These are phyloP conservation scores for Ustilago xerochloae DNA, from an alignment of 1,284 basidiomycete genomes.

Conservation along the genomic window DNA sequence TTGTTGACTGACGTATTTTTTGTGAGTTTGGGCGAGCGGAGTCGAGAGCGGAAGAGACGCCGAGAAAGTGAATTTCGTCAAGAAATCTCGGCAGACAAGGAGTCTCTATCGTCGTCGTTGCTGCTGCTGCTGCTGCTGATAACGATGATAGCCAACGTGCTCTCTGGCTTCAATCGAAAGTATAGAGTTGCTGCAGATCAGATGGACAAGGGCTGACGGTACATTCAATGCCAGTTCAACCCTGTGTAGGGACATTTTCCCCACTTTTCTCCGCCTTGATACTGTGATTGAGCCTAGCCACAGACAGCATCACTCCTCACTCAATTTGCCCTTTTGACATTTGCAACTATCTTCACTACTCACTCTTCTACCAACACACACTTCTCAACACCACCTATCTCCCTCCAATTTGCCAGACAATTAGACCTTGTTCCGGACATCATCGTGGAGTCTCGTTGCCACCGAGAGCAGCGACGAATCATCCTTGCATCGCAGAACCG, in stretches of 20 bases:
- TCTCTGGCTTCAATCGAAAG: not conserved
- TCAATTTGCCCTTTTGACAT: not conserved
- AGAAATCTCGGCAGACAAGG: not conserved
- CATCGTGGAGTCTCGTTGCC: not conserved
- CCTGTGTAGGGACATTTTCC: conserved; percentile 2
- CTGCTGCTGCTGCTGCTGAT: too few species aligned
- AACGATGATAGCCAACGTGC: not conserved
- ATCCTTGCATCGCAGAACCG: too few species aligned
- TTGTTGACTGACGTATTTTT: conserved; percentile 20
- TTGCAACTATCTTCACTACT: not conserved
- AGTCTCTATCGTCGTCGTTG: not conserved
- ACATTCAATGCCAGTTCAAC: not conserved
- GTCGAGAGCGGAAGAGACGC: conserved; percentile 12
- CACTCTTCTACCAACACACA: not conserved
- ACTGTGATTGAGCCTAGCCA: not conserved
- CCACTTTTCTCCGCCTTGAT: conserved; percentile 8
- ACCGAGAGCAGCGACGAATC: not conserved
- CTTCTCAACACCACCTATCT: too few species aligned
- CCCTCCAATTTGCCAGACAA: not conserved
- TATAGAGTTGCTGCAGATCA: not conserved
- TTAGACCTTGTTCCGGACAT: too few species aligned
- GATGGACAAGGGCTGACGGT: not conserved
- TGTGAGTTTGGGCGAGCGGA: not conserved
- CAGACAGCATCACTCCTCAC: not conserved
- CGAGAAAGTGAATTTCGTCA: too few species aligned